These are phyloP conservation scores for Aspergillus cavernicola DNA, from an alignment of 495 filamentous ascomycete genomes.

Conservation along the genomic window DNA sequence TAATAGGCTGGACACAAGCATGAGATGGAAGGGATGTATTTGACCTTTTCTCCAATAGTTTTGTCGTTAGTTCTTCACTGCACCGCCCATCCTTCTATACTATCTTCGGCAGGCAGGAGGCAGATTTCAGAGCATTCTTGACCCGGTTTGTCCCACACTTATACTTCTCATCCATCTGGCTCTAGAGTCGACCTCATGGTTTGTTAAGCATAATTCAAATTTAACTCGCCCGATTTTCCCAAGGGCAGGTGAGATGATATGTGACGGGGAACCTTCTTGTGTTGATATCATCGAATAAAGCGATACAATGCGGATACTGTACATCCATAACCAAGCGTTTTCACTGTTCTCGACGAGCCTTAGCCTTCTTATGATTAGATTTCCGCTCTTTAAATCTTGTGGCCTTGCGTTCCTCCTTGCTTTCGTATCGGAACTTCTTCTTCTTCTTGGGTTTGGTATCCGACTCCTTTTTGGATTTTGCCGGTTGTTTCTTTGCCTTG, in stretches of 20 bases:
- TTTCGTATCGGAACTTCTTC: conserved; percentile 90
- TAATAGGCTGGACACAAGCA: conserved; percentile 18
- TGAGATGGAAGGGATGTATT: conserved; percentile 31
- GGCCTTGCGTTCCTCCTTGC: conserved; percentile 70
- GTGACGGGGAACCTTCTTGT: background rate
- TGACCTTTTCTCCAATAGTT: conserved; percentile 28
- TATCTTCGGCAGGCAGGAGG: conserved; percentile 22
- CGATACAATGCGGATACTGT: background rate
- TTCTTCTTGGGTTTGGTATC: conserved; percentile 62
- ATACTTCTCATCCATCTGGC: conserved; percentile 14
- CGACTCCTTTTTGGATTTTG: conserved; percentile 51
- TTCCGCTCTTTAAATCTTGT: conserved; percentile 63
- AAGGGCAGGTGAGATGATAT: conserved; percentile 19
- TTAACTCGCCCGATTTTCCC: background rate
- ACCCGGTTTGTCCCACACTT: conserved; percentile 14
- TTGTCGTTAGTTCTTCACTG: conserved; percentile 25
- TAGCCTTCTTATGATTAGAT: conserved; percentile 51
- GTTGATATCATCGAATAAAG: background rate
- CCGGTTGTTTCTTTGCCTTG: conserved; percentile 21
- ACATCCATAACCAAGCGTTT: background rate
- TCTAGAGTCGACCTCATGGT: conserved; percentile 8
- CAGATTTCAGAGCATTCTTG: conserved; percentile 21
- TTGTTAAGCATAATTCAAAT: conserved; percentile 5
- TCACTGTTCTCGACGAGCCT: conserved; percentile 38
- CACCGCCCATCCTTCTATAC: conserved; percentile 23